A percentile compares a stretch with the other conserved stretches of the same genome.
Conservation (phyloP, 2,329 filamentous ascomycete species). For the Pseudohalonectria lignicola region DNA sequence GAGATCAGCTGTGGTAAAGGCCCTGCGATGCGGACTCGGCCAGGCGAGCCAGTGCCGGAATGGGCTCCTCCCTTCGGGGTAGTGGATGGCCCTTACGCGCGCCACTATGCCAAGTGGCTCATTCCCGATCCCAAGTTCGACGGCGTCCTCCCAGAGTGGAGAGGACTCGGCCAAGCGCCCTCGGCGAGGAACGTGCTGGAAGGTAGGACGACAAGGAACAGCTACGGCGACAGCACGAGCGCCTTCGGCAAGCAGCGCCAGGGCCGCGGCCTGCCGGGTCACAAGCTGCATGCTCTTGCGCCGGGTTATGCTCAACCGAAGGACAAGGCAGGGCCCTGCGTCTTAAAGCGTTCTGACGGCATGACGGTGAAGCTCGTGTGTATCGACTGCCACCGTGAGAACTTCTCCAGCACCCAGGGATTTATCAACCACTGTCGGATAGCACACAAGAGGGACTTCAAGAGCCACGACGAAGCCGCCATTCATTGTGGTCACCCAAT, state of each 20-base stretch:
- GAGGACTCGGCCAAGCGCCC: conserved; percentile 24
- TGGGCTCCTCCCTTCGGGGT: conserved; percentile 87
- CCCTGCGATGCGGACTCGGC: conserved; percentile 49
- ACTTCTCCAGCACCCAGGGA: conserved; percentile 95
- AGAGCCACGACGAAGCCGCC: conserved; percentile 91
- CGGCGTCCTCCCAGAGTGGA: conserved; percentile 41
- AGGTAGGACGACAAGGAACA: conserved; percentile 71
- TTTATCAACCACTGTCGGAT: conserved; percentile 99
- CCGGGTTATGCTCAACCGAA: conserved; percentile 63
- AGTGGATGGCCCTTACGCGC: conserved; percentile 81
- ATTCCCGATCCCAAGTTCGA: conserved; percentile 84
- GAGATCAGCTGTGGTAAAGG: conserved; percentile 67
- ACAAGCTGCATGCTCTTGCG: conserved; percentile 59
- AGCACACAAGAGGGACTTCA: conserved; percentile 84
- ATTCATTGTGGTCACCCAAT: conserved; percentile 76
- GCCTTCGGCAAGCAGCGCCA: conserved; percentile 35
- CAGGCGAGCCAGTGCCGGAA: conserved; percentile 55
- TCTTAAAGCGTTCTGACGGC: conserved; percentile 78
- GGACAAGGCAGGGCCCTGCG: conserved; percentile 71
- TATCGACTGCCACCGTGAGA: conserved; percentile 74
- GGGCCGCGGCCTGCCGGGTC: conserved; percentile 37
- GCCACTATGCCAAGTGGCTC: conserved; percentile 93
- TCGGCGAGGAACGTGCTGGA: conserved; percentile 42
- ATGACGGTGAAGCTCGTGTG: conserved; percentile 85
- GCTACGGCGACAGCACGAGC: conserved; percentile 42